phyloP scores from a whole-genome alignment of 2,329 filamentous ascomycete genomes.

The Aspergillus aculeatinus region DNA sequence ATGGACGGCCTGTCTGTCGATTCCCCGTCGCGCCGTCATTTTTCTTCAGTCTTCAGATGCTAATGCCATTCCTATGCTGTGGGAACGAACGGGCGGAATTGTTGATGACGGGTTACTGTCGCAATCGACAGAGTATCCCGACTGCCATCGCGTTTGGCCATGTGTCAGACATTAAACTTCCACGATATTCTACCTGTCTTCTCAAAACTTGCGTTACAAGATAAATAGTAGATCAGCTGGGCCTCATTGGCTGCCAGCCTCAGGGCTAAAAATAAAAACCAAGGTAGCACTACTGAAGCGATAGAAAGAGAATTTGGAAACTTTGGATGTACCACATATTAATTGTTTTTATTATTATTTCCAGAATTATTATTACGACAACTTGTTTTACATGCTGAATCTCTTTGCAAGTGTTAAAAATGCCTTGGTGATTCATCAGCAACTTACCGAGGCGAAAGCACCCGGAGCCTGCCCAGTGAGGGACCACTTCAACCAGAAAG shows the following conservation, averaged over 20 bases:
- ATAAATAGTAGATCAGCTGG: conserved; percentile 22
- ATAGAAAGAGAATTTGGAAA: background rate
- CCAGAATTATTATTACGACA: background rate
- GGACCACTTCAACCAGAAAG: background rate
- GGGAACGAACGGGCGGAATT: background rate
- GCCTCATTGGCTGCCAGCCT: conserved; percentile 16
- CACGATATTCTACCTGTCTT: conserved; percentile 20
- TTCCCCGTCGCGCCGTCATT: background rate
- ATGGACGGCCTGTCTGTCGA: background rate
- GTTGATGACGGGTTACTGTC: background rate
- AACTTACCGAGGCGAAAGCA: background rate
- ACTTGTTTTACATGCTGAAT: background rate
- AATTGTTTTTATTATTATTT: background rate
- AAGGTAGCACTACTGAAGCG: background rate
- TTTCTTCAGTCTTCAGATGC: conserved; percentile 1
- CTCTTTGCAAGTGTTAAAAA: background rate
- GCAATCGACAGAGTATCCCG: background rate
- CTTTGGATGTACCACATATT: background rate
- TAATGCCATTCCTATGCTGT: background rate
- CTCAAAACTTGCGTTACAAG: conserved; percentile 23
- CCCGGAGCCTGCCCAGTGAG: background rate
- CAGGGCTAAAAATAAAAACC: conserved; percentile 24
- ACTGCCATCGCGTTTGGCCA: conserved; percentile 12
- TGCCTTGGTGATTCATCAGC: background rate
- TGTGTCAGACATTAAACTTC: conserved; percentile 11